Evolutionary conservation across 202 grass and related monocot species (phyloP).

Genomic region (Digitaria exilis): DNA sequence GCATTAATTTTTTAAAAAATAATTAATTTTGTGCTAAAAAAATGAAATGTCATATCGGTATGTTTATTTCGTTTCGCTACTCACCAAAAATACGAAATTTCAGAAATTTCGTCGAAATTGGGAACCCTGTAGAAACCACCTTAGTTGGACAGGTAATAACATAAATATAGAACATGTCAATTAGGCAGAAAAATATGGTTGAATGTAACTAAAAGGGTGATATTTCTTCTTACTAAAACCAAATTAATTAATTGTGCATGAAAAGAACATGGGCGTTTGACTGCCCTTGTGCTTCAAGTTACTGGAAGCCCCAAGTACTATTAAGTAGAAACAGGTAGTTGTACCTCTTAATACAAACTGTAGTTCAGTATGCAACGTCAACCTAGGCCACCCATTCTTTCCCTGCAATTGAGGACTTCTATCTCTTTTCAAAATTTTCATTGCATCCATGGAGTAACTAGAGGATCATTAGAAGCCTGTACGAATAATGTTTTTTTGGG

Average conservation of each 20-base stretch:
- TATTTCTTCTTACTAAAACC: slow-evolving; percentile 22
- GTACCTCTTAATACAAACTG: background rate
- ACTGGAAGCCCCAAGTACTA: background rate
- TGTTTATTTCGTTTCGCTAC: no score
- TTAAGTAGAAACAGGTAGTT: background rate
- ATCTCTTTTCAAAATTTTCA: background rate
- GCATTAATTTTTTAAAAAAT: no score
- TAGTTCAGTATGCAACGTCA: background rate
- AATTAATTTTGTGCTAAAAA: no score
- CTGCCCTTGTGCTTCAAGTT: background rate
- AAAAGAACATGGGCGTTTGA: background rate
- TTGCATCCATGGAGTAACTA: background rate
- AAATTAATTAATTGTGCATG: background rate
- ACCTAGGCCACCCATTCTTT: background rate
- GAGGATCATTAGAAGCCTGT: slow-evolving; percentile 12
- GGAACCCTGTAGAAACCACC: no score
- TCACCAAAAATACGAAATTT: no score
- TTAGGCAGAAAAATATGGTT: background rate
- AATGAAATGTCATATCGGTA: no score
- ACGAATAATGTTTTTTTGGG: background rate
- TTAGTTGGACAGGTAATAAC: slow-evolving; percentile 3
- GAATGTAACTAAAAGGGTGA: background rate
- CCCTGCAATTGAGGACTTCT: background rate
- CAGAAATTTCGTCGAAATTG: no score
- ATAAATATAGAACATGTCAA: background rate